These are phyloP conservation scores for Cyclotella baltica DNA, from an alignment of 108 stramenopile species.

Conservation along the genomic window DNA sequence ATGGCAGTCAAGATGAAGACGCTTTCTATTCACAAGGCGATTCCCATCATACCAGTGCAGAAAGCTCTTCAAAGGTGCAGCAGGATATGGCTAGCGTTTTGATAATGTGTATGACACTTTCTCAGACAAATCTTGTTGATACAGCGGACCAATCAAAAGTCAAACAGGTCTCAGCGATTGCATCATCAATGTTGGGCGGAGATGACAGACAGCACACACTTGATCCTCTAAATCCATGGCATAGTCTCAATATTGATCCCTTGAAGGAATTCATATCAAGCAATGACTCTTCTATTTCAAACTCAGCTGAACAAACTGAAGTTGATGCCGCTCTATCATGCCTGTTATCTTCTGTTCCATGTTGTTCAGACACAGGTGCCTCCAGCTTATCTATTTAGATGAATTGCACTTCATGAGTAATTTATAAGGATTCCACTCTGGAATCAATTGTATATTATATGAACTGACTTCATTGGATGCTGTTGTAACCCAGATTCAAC, in stretches of 20 bases:
- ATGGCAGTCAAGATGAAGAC: neutral
- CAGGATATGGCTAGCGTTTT: conserved; percentile 29
- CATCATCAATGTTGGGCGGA: conserved; percentile 27
- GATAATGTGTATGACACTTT: conserved; percentile 35
- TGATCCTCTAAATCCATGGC: conserved; percentile 59
- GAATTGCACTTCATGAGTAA: no score
- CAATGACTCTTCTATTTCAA: neutral
- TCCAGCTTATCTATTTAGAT: no score
- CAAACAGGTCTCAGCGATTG: conserved; percentile 27
- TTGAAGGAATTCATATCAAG: conserved; percentile 14
- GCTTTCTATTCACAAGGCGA: neutral
- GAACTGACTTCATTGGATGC: no score
- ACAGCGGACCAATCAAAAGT: conserved; percentile 6
- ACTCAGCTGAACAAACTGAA: neutral
- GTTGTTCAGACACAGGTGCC: conserved; percentile 15
- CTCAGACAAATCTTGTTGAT: conserved; percentile 18
- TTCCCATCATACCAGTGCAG: neutral
- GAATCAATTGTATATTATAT: no score
- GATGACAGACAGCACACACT: neutral
- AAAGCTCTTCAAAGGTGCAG: neutral
- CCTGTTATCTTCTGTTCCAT: neutral
- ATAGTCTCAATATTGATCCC: conserved; percentile 38
- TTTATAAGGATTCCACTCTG: no score
- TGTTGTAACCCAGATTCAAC: no score
- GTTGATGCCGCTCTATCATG: conserved; percentile 9